phyloP scores from a whole-genome alignment of 2,329 filamentous ascomycete species.

The Botrytis hyacinthi region DNA sequence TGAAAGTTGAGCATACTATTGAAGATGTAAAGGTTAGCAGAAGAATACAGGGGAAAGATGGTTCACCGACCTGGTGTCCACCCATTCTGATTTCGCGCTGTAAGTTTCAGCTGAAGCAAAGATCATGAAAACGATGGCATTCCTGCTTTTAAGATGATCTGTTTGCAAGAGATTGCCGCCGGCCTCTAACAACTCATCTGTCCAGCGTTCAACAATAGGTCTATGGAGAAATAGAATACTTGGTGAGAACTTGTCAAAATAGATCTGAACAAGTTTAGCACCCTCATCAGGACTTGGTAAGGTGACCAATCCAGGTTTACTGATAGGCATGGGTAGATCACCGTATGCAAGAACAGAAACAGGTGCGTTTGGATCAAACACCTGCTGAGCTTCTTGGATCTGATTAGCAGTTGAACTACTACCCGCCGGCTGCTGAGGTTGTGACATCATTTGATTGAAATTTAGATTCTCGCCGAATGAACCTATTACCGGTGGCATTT shows the following conservation, averaged over 20 bases:
- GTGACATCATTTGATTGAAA: background rate
- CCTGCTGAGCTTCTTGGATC: background rate
- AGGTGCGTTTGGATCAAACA: conserved; percentile 29
- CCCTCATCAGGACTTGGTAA: conserved; percentile 32
- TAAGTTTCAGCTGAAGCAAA: conserved; percentile 50
- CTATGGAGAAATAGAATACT: conserved; percentile 57
- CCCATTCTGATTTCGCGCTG: background rate
- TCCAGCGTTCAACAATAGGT: conserved; percentile 51
- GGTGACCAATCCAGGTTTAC: conserved; percentile 44
- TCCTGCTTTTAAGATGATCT: conserved; percentile 41
- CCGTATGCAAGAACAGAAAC: conserved; percentile 39
- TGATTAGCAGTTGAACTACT: too few species aligned
- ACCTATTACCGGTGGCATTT: background rate
- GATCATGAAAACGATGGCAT: conserved; percentile 47
- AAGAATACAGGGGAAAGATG: background rate
- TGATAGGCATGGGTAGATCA: conserved; percentile 44
- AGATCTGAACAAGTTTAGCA: conserved; percentile 44
- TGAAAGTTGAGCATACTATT: conserved; percentile 30
- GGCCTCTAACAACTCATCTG: conserved; percentile 48
- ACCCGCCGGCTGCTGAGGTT: background rate
- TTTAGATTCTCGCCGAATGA: background rate
- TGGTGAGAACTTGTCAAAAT: conserved; percentile 59
- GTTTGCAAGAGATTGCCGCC: conserved; percentile 42
- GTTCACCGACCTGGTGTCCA: background rate
- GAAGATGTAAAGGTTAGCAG: conserved; percentile 21